Base-by-base conservation (phyloP, 176 grass and related monocot genomes). In the Triticum dicoccoides region DNA sequence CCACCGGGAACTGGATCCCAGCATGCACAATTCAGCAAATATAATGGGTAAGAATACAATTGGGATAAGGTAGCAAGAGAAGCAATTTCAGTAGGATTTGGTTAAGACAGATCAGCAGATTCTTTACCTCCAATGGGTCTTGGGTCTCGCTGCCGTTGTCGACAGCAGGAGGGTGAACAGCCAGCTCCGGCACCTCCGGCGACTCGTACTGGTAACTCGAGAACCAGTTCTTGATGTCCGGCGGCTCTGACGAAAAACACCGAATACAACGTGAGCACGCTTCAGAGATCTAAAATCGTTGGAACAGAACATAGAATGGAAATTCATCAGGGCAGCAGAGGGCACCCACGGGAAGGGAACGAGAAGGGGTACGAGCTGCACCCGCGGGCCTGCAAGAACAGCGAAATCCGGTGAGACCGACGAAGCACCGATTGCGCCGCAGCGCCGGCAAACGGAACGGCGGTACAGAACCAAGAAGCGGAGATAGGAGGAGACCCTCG, bases 161-260 rank as follows among this genome's bases (percentile, higher is more conserved):
- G 20, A 25, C 44, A 17, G 9, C 67, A 65, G 23, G 21, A 61
- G 23, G 21, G 37, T 41, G 74, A 41, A 63, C 65, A 37, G 64
- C 58, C 14, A 80, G 49, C 62, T 92, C 65, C 4, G 73, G 51
- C 45, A 72, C 76, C 23, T 90, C 86, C 25, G 63, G 88, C 0
- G 93, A 93, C 61, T 95, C 87, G 5, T 88, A 98, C 70, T 87
- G 83, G 49, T 98, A 98, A 79, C 95, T 92, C 27, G 89, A 81
- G 85, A 98, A 95, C 95, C 95, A 98, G 38, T 98, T 95, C 58
- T 79, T 89, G 78, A 98, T 91, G 75, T 95, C 93, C 58, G 89
- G 91, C 18, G 93, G 95, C 87, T 95, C 95, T 98, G 91, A 87
- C 44, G 58, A 80, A 79, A 71, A 84, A 72, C 17, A 63, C 0